These are phyloP conservation scores for Hypoxylon sp. DNA, from an alignment of 2,329 filamentous ascomycete species.

Conservation along the genomic window DNA sequence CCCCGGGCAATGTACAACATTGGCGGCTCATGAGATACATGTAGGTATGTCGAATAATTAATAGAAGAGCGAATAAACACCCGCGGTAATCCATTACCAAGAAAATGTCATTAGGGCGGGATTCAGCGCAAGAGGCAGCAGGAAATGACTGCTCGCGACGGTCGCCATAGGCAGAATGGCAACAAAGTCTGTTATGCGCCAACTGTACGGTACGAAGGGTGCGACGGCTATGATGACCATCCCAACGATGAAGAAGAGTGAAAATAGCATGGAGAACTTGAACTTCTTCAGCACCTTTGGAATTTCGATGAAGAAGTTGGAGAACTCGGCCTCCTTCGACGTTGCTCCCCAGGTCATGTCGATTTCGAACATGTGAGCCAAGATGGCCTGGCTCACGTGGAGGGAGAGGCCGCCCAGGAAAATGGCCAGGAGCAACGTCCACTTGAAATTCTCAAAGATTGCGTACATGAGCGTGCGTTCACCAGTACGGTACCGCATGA, in stretches of 20 bases:
- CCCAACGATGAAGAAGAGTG: conserved; percentile 68
- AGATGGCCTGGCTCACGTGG: conserved; percentile 83
- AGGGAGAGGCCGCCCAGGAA: conserved; percentile 87
- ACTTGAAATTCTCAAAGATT: conserved; percentile 77
- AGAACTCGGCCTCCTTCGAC: conserved; percentile 84
- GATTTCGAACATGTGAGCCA: conserved; percentile 87
- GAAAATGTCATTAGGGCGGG: conserved; percentile 86
- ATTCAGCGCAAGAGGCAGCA: conserved; percentile 81
- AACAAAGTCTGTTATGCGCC: conserved; percentile 79
- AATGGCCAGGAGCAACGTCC: conserved; percentile 80
- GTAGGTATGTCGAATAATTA: background rate
- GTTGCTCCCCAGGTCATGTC: conserved; percentile 91
- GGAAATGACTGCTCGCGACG: conserved; percentile 77
- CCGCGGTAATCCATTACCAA: conserved; percentile 65
- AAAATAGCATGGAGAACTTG: conserved; percentile 79
- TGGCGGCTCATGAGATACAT: background rate
- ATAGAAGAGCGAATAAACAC: background rate
- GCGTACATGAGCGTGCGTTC: conserved; percentile 72
- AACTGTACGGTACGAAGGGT: conserved; percentile 75
- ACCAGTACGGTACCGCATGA: conserved; percentile 80
- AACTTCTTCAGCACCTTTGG: conserved; percentile 84
- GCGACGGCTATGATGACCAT: conserved; percentile 77
- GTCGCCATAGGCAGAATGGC: conserved; percentile 83
- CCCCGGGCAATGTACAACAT: background rate
- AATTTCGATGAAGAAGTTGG: conserved; percentile 88